Evolutionary conservation across 2,329 filamentous ascomycete genomes (phyloP), one percentile per base, ranked within the genome.

Genomic region (Trichophyton mentagrophytes): DNA sequence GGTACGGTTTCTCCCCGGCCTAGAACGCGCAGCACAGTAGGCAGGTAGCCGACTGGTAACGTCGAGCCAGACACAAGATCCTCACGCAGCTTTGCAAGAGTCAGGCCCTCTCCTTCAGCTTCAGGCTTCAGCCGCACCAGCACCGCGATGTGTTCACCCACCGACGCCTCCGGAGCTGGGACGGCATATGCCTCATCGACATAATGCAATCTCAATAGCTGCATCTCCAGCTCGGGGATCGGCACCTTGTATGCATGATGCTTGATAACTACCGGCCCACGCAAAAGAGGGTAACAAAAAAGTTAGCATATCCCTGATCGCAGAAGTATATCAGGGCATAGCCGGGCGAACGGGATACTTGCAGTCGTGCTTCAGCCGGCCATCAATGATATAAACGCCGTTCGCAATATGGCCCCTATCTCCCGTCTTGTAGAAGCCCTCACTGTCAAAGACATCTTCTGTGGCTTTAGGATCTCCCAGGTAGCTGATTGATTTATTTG

Each of bases 361-460:
- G 66, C 66, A 66, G 57, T 66, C 66, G 8, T 60, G 61, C 13
- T 62, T 61, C 6, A 58, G 46, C 42, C 66, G 64, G 9, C 66
- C 66, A 36, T 66, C 65, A 11, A 67, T 36, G 7, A 66, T 59
- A 38, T 66, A 66, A 11, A 62, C 38, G 6, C 62, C 57, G 3
- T 62, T 61, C 22, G 60, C 58, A 5, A 56, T 38, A 57, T 60
- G 63, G n/a, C 20, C 64, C n/a, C 55, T 49, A 40, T 67, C 66
- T 4, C 66, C 65, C 17, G 66, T 65, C 57, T 62, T 66, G 59
- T 62, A 66, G 49, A 61, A 67, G 13, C 66, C 65, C 15, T 67
- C 64, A n/a, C 56, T 38, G 27, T 64, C 61, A 60, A 64, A 62
- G 2, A 59, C 62, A 33, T 36, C 56, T 25, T 25, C 44, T 9